Conservation (phyloP, 2,329 filamentous ascomycete species). For the Arthrobotrys entomopaga region DNA sequence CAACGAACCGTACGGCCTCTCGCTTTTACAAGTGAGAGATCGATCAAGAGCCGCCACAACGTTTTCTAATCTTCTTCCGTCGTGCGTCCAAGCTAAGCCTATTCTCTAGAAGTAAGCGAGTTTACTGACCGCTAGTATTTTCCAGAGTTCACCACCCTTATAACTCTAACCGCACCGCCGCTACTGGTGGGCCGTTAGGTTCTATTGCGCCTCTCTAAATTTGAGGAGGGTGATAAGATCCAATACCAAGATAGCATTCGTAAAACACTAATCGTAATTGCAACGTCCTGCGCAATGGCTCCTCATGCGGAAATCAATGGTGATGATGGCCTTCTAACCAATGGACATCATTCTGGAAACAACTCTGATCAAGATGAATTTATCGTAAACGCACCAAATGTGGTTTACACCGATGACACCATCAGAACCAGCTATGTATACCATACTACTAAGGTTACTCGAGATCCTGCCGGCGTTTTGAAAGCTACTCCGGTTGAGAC, state of each 20-base stretch:
- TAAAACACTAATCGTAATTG: not conserved
- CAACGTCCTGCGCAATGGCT: slow-evolving; percentile 73
- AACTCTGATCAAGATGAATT: slow-evolving; percentile 65
- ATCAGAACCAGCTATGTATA: slow-evolving; percentile 97
- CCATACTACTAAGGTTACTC: slow-evolving; percentile 85
- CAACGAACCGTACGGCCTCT: slow-evolving; percentile 23
- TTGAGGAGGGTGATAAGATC: not conserved
- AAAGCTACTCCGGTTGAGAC: slow-evolving; percentile 88
- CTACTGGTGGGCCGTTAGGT: slow-evolving; percentile 77
- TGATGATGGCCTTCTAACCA: slow-evolving; percentile 66
- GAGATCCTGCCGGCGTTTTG: slow-evolving; percentile 77
- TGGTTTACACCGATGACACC: slow-evolving; percentile 84
- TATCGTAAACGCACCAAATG: slow-evolving; percentile 89
- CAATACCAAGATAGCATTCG: too few relatives aligned
- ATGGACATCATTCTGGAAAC: slow-evolving; percentile 68
- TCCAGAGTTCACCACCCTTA: slow-evolving; percentile 90
- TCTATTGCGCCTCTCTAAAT: slow-evolving; percentile 37
- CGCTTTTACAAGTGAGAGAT: slow-evolving; percentile 50
- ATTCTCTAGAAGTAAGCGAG: slow-evolving; percentile 22
- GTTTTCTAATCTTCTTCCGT: slow-evolving; percentile 98
- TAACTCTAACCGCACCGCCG: slow-evolving; percentile 93
- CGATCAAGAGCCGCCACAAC: slow-evolving; percentile 74
- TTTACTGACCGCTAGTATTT: slow-evolving; percentile 40
- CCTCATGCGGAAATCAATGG: slow-evolving; percentile 75
- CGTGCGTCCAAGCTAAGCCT: slow-evolving; percentile 70